Conservation (phyloP, 2,329 filamentous ascomycete genomes). For the Drechmeria coniospora region DNA sequence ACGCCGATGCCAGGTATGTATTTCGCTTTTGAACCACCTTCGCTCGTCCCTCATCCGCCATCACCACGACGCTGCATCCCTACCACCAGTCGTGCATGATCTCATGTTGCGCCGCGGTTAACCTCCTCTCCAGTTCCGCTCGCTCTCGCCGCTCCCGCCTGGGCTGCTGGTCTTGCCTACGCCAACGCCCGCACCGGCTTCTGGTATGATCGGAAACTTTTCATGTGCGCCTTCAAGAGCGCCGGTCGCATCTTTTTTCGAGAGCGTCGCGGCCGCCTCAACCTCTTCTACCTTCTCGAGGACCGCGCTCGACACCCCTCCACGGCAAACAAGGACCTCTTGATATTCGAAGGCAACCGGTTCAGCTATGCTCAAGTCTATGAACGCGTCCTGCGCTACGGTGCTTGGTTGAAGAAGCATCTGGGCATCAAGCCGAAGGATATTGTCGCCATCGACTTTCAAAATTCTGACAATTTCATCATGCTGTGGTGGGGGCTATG, state of each 20-base stretch:
- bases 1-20: too few relatives aligned
- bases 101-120: too few relatives aligned
- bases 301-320: conserved; percentile 36
- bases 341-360: conserved; percentile 51
- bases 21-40: too few relatives aligned
- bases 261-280: conserved; percentile 45
- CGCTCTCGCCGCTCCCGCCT: conserved; percentile 40
- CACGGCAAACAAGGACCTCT: conserved; percentile 38
- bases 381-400: conserved; percentile 54
- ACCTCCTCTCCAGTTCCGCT: conserved; percentile 28
- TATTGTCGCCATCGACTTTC: conserved; percentile 66
- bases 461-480: conserved; percentile 66
- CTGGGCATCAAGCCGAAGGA: conserved; percentile 53
- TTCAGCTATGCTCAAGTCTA: conserved; percentile 70
- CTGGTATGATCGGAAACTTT: conserved; percentile 47
- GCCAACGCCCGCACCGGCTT: conserved; percentile 56
- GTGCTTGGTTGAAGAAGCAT: conserved; percentile 53
- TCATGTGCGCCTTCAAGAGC: conserved; percentile 37
- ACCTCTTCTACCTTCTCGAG: conserved; percentile 64
- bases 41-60: too few relatives aligned
- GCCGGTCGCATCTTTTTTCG: conserved; percentile 26
- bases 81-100: too few relatives aligned
- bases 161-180: conserved; percentile 56
- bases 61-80: too few relatives aligned
- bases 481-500: conserved; percentile 66